These are phyloP conservation scores for Linum tenue DNA, from an alignment of 345 rosid species.

Conservation along the genomic window DNA sequence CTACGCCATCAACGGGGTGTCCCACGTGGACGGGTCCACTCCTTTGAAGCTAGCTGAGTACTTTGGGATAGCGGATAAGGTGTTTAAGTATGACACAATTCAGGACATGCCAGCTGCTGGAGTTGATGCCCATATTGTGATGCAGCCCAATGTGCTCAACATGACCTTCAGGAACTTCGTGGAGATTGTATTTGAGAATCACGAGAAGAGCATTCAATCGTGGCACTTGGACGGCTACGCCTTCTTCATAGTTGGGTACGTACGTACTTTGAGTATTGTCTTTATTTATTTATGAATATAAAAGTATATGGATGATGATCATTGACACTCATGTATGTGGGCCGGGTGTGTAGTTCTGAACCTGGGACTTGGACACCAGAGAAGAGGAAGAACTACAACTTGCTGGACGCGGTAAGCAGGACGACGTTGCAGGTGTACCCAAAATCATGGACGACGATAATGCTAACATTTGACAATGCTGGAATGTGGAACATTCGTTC, in stretches of 20 bases:
- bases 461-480: constrained; percentile 2
- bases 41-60: constrained; percentile 4
- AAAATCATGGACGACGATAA: background rate
- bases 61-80: background rate
- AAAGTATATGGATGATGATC: too few relatives aligned
- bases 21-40: constrained; percentile 1
- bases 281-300: too few relatives aligned
- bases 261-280: background rate
- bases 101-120: background rate
- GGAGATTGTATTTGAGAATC: constrained; percentile 2
- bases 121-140: background rate
- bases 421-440: constrained; percentile 4
- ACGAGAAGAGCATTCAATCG: constrained; percentile 6
- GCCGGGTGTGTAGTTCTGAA: background rate
- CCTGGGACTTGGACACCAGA: background rate
- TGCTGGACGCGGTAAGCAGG: constrained; percentile 3
- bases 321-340: too few relatives aligned
- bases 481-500: constrained; percentile 4
- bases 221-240: constrained; percentile 1
- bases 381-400: constrained; percentile 6
- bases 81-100: constrained; percentile 2
- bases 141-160: constrained; percentile 3
- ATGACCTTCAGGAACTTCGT: constrained; percentile 1
- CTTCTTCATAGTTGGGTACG: background rate
- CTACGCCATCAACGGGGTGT: background rate